A percentile compares a stretch with the other conserved stretches of the same genome.
Evolutionary conservation across 2,329 filamentous ascomycete species (phyloP).

Genomic region (Calonectria leucothoes): DNA sequence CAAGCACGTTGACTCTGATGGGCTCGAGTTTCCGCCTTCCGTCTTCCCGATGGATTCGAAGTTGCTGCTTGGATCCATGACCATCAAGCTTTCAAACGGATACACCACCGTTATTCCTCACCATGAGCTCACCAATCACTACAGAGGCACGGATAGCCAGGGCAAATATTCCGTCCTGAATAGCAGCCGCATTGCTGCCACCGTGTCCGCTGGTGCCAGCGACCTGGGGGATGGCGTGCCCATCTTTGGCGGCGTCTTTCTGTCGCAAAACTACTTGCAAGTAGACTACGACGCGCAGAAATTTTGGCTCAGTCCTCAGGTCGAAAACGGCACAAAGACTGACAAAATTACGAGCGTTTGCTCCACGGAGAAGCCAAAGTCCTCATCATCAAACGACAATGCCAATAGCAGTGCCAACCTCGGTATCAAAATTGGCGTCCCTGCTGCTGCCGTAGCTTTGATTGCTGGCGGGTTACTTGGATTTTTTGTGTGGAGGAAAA

Average conservation of each 20-base stretch:
- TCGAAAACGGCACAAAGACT: not conserved
- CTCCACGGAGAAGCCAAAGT: not conserved
- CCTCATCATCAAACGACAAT: not conserved
- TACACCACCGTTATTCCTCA: constrained; percentile 16
- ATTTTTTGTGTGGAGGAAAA: not conserved
- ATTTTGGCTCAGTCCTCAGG: constrained; percentile 19
- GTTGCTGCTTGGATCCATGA: constrained; percentile 3
- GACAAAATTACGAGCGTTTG: constrained; percentile 11
- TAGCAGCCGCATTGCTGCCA: constrained; percentile 12
- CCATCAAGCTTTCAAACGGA: constrained; percentile 14
- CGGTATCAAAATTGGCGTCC: constrained; percentile 7
- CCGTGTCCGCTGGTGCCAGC: not conserved
- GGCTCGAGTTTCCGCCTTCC: not conserved
- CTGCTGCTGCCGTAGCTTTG: not conserved
- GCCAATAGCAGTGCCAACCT: not conserved
- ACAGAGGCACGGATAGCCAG: constrained; percentile 14
- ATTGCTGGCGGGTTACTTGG: not conserved
- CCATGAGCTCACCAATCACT: constrained; percentile 15
- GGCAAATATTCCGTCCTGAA: constrained; percentile 18
- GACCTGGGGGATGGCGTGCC: constrained; percentile 12
- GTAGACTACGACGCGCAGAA: constrained; percentile 9
- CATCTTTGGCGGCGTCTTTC: constrained; percentile 17
- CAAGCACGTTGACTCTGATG: constrained; percentile 16
- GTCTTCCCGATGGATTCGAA: not conserved
- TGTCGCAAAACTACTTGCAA: constrained; percentile 21